Percentiles rank a stretch among this genome's conserved stretches.
Conservation (phyloP, 305 asterid genomes). For the Solanum chacoense region DNA sequence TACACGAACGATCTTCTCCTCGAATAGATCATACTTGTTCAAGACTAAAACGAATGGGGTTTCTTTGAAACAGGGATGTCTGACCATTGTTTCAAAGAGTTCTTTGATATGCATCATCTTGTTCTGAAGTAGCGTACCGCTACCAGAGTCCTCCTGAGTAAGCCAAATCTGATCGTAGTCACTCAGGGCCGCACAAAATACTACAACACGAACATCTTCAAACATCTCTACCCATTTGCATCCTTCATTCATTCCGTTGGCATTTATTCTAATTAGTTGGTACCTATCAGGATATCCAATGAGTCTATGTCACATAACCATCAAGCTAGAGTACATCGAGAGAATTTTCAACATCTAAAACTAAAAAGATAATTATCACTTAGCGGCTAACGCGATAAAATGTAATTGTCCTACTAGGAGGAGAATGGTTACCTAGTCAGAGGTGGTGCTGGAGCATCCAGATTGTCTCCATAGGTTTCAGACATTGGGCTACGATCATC, state of each 20-base stretch:
- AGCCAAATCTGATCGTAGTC: conserved; percentile 28
- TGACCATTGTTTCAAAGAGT: conserved; percentile 28
- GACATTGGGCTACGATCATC: conserved; percentile 40
- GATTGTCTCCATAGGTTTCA: conserved; percentile 21
- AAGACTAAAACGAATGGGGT: conserved; percentile 49
- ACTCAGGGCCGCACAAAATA: conserved; percentile 1
- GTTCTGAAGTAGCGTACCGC: conserved; percentile 19
- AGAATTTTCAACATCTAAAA: not conserved
- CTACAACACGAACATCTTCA: conserved; percentile 31
- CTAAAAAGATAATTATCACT: not conserved
- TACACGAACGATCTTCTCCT: conserved; percentile 34
- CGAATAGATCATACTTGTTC: conserved; percentile 44
- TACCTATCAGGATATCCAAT: not conserved
- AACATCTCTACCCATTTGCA: conserved; percentile 63
- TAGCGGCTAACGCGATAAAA: not conserved
- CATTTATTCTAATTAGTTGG: conserved; percentile 17
- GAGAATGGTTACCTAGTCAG: conserved; percentile 32
- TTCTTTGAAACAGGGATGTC: conserved; percentile 37
- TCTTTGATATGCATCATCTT: conserved; percentile 44
- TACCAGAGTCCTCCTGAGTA: not conserved
- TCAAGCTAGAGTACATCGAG: not conserved
- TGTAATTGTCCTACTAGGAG: not conserved
- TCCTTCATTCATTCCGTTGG: conserved; percentile 26
- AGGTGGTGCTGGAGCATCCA: conserved; percentile 22
- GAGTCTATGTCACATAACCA: not conserved